phyloP scores from a whole-genome alignment of 768 basidiomycete species.

The Amylocystis lapponica region DNA sequence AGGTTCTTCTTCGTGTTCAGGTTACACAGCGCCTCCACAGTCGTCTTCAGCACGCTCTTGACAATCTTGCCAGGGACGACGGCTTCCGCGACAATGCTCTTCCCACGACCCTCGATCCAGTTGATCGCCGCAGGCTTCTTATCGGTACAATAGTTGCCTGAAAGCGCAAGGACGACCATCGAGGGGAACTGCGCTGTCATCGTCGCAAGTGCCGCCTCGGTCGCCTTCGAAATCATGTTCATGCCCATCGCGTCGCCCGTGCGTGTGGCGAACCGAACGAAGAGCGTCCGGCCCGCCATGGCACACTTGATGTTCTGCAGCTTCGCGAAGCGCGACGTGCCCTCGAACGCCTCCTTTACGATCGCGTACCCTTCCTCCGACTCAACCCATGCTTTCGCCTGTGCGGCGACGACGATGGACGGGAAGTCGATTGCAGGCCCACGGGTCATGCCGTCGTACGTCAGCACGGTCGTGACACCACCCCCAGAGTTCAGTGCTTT shows the following conservation, averaged over 20 bases:
- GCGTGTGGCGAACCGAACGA: slow-evolving; percentile 86
- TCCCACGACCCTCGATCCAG: slow-evolving; percentile 99
- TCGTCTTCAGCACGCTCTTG: slow-evolving; percentile 90
- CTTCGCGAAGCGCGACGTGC: slow-evolving; percentile 89
- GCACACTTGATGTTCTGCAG: slow-evolving; percentile 82
- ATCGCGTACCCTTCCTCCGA: slow-evolving; percentile 69
- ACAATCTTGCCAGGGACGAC: slow-evolving; percentile 87
- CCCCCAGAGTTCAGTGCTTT: slow-evolving; percentile 97
- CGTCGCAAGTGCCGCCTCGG: slow-evolving; percentile 86
- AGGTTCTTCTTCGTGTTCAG: slow-evolving; percentile 97
- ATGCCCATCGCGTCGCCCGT: slow-evolving; percentile 99
- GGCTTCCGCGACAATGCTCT: slow-evolving; percentile 96
- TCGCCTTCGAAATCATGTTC: slow-evolving; percentile 99
- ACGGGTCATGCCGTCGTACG: slow-evolving; percentile 93
- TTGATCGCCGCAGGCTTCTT: slow-evolving; percentile 99
- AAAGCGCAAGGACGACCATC: slow-evolving; percentile 87
- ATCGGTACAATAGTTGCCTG: slow-evolving; percentile 98
- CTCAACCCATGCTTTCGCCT: slow-evolving; percentile 86
- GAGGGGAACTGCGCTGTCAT: slow-evolving; percentile 79
- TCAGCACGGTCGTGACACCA: slow-evolving; percentile 91
- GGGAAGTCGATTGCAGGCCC: slow-evolving; percentile 99
- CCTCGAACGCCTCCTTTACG: slow-evolving; percentile 85
- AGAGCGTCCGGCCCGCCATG: slow-evolving; percentile 90
- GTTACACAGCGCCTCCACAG: slow-evolving; percentile 82
- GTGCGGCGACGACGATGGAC: slow-evolving; percentile 67